Conservation (phyloP, 1,284 basidiomycete species). For the Inonotus hispidus region DNA sequence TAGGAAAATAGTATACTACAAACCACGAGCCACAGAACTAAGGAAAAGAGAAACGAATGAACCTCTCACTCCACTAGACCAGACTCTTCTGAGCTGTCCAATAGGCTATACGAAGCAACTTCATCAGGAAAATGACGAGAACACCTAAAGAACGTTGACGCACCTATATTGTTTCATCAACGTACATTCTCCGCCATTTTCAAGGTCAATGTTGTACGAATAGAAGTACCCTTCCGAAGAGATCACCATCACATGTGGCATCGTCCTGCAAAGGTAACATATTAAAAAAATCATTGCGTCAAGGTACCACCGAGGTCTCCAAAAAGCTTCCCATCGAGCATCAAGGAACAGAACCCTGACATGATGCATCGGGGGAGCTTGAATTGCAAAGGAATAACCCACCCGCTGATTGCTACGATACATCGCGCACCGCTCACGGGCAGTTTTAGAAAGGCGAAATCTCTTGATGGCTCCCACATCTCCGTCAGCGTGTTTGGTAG, state of each 20-base stretch:
- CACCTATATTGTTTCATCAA: conserved; percentile 90
- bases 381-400: conserved; percentile 25
- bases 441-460: conserved; percentile 90
- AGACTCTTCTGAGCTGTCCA: conserved; percentile 16
- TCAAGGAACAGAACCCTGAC: neutral
- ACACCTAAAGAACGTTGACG: conserved; percentile 19
- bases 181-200: conserved; percentile 93
- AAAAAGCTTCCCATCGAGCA: neutral
- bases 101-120: conserved; percentile 3
- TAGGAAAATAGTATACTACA: conserved; percentile 1
- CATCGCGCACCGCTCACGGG: conserved; percentile 78
- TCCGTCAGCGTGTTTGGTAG: conserved; percentile 89
- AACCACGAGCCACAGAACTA: neutral
- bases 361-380: neutral
- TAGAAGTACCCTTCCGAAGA: conserved; percentile 96
- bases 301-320: too few relatives aligned
- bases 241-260: conserved; percentile 96
- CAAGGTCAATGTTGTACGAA: conserved; percentile 92
- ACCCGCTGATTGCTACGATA: conserved; percentile 85
- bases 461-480: conserved; percentile 95
- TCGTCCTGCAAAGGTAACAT: conserved; percentile 51
- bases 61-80: conserved; percentile 12
- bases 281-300: neutral
- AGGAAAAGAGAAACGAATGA: neutral
- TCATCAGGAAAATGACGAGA: neutral